Evolutionary conservation across 768 basidiomycete species (phyloP).

Genomic region (Tricholoma terreum): DNA sequence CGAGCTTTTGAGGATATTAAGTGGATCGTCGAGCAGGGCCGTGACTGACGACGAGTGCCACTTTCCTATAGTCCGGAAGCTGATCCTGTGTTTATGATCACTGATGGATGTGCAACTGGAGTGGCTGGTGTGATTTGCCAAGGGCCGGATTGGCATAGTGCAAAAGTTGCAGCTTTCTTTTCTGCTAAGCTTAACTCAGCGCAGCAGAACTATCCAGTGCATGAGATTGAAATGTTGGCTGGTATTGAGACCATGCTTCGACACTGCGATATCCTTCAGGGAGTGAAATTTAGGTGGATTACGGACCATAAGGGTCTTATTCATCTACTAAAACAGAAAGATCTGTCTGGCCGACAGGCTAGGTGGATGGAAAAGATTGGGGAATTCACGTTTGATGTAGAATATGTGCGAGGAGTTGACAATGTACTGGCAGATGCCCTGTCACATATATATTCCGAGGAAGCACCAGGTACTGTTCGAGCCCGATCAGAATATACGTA

Average conservation of each 20-base stretch:
- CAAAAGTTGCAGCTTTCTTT: constrained; percentile 33
- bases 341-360: constrained; percentile 33
- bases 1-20: no score
- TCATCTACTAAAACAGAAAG: constrained; percentile 29
- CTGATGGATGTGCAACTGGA: constrained; percentile 30
- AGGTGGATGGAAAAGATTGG: constrained; percentile 38
- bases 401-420: constrained; percentile 31
- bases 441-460: constrained; percentile 25
- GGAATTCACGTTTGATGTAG: constrained; percentile 35
- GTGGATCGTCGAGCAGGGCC: constrained; percentile 7
- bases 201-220: constrained; percentile 36
- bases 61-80: constrained; percentile 16
- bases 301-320: no score
- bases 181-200: constrained; percentile 33
- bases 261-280: constrained; percentile 28
- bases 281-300: constrained; percentile 22
- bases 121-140: constrained; percentile 27
- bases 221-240: no score
- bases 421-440: constrained; percentile 41
- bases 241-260: constrained; percentile 31
- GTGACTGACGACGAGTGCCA: constrained; percentile 16
- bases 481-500: constrained; percentile 15
- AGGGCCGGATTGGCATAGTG: constrained; percentile 24
- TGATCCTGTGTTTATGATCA: constrained; percentile 25
- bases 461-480: constrained; percentile 8